Conservation (phyloP, 2,329 filamentous ascomycete species). For the Penicillium palitans region DNA sequence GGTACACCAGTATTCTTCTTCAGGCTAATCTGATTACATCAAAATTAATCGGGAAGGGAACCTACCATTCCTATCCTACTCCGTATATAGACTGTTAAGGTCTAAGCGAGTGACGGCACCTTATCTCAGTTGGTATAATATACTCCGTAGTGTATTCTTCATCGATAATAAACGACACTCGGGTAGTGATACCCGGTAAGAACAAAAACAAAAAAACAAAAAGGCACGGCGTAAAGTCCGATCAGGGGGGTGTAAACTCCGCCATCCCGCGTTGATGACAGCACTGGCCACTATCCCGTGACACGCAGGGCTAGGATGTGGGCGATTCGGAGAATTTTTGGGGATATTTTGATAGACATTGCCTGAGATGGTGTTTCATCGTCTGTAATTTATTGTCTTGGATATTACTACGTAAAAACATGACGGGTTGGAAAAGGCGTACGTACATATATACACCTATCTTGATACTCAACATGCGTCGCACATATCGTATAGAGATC, state of each 20-base stretch:
- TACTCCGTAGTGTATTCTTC: not conserved
- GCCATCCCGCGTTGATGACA: conserved; percentile 21
- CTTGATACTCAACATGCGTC: not conserved
- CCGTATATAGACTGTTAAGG: not conserved
- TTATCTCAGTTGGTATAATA: not conserved
- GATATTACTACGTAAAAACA: not conserved
- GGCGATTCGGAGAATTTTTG: conserved; percentile 21
- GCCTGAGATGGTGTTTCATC: conserved; percentile 11
- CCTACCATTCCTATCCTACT: not conserved
- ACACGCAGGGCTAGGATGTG: conserved; percentile 3
- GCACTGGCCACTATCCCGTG: conserved; percentile 16
- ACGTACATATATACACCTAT: not conserved
- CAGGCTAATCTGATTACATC: not conserved
- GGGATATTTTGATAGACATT: not conserved
- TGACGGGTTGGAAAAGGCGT: not conserved
- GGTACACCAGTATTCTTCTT: not conserved
- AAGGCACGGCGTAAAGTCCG: conserved; percentile 18
- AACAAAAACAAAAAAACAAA: not conserved
- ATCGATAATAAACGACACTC: not conserved
- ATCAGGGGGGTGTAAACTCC: conserved; percentile 14
- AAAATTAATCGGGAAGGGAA: not conserved
- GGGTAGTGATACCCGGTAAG: not conserved
- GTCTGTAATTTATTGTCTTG: not conserved
- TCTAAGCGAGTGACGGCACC: not conserved
- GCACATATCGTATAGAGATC: conserved; percentile 13